Evolutionary conservation across 768 basidiomycete genomes (phyloP).

Genomic region (Melanogaster broomeanus): DNA sequence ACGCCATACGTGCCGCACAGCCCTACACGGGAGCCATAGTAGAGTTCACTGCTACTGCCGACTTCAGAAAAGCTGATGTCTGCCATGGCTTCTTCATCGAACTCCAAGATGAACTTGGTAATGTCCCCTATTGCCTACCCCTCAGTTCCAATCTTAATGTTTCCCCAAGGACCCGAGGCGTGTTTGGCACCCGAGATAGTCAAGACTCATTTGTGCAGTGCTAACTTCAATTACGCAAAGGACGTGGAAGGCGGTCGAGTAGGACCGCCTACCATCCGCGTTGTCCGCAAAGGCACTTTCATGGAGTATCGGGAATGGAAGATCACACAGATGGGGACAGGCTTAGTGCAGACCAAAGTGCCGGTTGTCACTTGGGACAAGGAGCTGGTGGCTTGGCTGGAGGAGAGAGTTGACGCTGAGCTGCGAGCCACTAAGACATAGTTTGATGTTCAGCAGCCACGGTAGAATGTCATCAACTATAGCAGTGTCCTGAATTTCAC

Average conservation of each 20-base stretch:
- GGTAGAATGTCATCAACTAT: no score
- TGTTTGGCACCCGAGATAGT: not conserved
- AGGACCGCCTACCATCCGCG: slow-evolving; percentile 4
- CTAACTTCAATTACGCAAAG: not conserved
- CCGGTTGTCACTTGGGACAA: slow-evolving; percentile 7
- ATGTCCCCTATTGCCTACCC: not conserved
- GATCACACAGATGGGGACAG: not conserved
- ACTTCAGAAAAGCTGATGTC: not conserved
- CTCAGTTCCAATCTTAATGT: no score
- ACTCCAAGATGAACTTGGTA: not conserved
- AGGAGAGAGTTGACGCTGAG: not conserved
- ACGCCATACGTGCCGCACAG: not conserved
- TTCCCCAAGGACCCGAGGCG: not conserved
- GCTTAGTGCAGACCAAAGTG: slow-evolving; percentile 8
- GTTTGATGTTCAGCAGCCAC: no score
- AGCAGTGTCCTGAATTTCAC: no score
- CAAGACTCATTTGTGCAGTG: not conserved
- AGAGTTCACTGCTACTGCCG: slow-evolving; percentile 4
- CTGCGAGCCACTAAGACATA: no score
- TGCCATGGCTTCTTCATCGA: slow-evolving; percentile 6
- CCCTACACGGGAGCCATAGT: not conserved
- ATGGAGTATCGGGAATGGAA: slow-evolving; percentile 6
- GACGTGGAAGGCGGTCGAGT: not conserved
- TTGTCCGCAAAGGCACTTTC: slow-evolving; percentile 7
- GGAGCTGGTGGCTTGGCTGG: slow-evolving; percentile 2